Base-by-base conservation (phyloP, 768 basidiomycete species). In the Leccinum uliginosum region DNA sequence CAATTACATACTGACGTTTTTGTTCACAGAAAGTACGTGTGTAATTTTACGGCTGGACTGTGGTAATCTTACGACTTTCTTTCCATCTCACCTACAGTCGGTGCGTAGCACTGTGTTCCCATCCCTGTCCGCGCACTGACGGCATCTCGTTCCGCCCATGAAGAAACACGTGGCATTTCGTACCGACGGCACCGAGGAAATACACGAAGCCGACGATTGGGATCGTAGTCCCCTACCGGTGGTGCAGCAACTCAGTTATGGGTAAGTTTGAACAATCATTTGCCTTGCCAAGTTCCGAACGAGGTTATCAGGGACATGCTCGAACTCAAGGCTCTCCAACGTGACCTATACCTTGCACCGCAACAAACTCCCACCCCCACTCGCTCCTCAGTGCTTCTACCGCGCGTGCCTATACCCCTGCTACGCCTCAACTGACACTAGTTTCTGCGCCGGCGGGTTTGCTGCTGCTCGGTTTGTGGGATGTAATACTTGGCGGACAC, bases 121-220 rank as follows among this genome's bases (percentile, higher is more conserved):
- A 0, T 38, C 7, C 6, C 21, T 3, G 11, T 29, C 15, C 15
- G 12, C 12, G 3, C 24, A 29, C 51, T 65, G 50, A 66, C 44
- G 10, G 19, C 3, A 27, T 9, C 6, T 24, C 12, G 5, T 43
- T 32, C 23, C 10, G 26, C 7, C 11, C 19, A 14, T 40, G 7
- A 58, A 70, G 59, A 87, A 89, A 71, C 79, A 78, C 30, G 89
- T 91, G 29, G 80, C 79, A 8, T 91, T 89, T 61, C 79, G 81
- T 46, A 74, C 74, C 3, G 73, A 79, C 2, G 79, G 78, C 53
- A 71, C 74, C 12, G 83, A 86, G 57, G 78, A 87, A 66, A 74
- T 90, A 10, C 79, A 80, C 65, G 69, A 77, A 29, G 89, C 86
- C 3, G 89, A 91, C 67, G 86, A 87, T 55, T 90, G 89, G 89